phyloP scores from a whole-genome alignment of 139 green algal genomes.

The Coelastrella sp. region DNA sequence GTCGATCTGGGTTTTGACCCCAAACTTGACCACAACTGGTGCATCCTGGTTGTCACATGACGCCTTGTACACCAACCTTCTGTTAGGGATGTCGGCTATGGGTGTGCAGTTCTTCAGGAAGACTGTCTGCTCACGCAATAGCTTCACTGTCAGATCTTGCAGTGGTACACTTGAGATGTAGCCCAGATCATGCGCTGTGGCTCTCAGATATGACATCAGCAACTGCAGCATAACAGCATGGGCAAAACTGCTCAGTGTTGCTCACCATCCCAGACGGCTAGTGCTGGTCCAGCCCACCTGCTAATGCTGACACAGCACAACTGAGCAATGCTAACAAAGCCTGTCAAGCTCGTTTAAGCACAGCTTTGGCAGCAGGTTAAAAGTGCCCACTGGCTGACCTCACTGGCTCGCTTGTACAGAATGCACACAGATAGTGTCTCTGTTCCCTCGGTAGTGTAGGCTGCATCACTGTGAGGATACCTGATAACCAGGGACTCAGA shows the following conservation, averaged over 20 bases:
- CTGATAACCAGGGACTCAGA: neutral
- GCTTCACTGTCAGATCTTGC: neutral
- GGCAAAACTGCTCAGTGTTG: neutral
- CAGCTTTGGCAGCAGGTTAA: neutral
- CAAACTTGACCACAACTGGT: neutral
- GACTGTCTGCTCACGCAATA: neutral
- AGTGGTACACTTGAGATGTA: neutral
- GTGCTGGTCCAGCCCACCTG: neutral
- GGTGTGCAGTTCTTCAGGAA: neutral
- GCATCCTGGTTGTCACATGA: constrained; percentile 1
- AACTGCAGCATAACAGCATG: neutral
- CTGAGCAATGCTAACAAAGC: constrained; percentile 6
- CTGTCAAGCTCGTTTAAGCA: neutral
- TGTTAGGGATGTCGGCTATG: neutral
- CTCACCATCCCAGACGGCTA: neutral
- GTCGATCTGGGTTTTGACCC: neutral
- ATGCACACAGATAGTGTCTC: neutral
- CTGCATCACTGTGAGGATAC: neutral
- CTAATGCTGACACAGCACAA: constrained; percentile 29
- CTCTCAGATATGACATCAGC: neutral
- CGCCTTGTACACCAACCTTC: neutral
- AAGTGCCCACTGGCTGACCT: neutral
- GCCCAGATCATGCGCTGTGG: neutral
- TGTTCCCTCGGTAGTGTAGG: neutral
- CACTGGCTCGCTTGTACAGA: neutral